Conservation (phyloP, 176 grass and related monocot species). For the Bonia amplexicaulis region DNA sequence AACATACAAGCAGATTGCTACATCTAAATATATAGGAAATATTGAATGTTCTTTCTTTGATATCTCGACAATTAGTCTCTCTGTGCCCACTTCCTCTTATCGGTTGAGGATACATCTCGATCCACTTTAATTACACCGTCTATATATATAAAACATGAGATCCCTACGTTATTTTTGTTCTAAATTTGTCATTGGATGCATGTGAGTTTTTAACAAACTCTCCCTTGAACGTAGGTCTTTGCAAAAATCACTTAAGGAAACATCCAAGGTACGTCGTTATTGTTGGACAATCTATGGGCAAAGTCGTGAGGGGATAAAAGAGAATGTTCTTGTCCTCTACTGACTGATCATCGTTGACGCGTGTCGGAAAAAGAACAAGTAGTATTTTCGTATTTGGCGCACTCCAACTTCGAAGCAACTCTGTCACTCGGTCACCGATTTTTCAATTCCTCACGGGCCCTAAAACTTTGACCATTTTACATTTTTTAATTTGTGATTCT, state of each 20-base stretch:
- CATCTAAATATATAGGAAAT: too few relatives aligned
- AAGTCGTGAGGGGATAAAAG: background rate
- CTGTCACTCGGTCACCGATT: background rate
- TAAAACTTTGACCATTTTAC: background rate
- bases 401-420: background rate
- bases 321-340: background rate
- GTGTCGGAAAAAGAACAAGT: background rate
- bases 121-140: too few relatives aligned
- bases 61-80: too few relatives aligned
- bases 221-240: too few relatives aligned
- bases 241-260: background rate
- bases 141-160: too few relatives aligned
- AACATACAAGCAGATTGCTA: too few relatives aligned
- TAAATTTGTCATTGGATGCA: too few relatives aligned
- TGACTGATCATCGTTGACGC: background rate
- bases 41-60: too few relatives aligned
- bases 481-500: background rate
- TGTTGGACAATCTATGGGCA: background rate
- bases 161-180: too few relatives aligned
- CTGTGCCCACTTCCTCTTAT: too few relatives aligned
- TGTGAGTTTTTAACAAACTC: too few relatives aligned
- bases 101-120: too few relatives aligned
- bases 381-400: background rate
- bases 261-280: background rate
- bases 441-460: slow-evolving; percentile 7